Conservation (phyloP, 225 moss, liverwort and hornwort genomes). For the Pleurozium schreberi region DNA sequence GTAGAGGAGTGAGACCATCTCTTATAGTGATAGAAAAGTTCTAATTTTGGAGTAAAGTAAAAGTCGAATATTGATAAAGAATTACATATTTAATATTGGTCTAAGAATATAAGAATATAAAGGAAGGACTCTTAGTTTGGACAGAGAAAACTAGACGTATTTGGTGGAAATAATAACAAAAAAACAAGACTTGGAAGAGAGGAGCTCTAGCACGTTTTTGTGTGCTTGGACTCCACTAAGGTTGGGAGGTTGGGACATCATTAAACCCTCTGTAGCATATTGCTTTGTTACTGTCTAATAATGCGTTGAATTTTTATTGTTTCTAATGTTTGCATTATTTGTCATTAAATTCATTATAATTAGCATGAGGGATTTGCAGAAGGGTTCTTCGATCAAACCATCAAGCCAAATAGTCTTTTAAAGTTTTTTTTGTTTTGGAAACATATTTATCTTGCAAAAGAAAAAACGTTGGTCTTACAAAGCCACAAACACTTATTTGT, state of each 20-base stretch:
- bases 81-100: neutral
- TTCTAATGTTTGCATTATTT: neutral
- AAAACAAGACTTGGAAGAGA: rapidly evolving
- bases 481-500: neutral
- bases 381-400: neutral
- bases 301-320: neutral
- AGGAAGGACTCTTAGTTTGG: neutral
- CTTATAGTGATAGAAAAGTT: neutral
- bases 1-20: neutral
- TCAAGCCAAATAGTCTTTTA: too few relatives aligned
- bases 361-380: rapidly evolving
- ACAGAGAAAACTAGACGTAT: neutral
- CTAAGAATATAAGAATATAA: neutral
- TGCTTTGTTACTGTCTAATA: neutral
- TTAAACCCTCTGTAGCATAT: neutral
- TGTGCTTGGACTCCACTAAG: rapidly evolving
- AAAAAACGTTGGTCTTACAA: neutral
- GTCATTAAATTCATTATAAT: neutral
- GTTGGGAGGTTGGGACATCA: neutral
- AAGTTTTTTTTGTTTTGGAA: neutral
- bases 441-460: too few relatives aligned
- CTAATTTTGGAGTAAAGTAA: neutral
- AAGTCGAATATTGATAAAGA: neutral
- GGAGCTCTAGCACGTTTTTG: rapidly evolving
- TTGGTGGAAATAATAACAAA: neutral